A percentile compares a stretch with the other conserved stretches of the same genome.
Conservation (phyloP, 495 filamentous ascomycete genomes). For the Lindgomyces ingoldianus region DNA sequence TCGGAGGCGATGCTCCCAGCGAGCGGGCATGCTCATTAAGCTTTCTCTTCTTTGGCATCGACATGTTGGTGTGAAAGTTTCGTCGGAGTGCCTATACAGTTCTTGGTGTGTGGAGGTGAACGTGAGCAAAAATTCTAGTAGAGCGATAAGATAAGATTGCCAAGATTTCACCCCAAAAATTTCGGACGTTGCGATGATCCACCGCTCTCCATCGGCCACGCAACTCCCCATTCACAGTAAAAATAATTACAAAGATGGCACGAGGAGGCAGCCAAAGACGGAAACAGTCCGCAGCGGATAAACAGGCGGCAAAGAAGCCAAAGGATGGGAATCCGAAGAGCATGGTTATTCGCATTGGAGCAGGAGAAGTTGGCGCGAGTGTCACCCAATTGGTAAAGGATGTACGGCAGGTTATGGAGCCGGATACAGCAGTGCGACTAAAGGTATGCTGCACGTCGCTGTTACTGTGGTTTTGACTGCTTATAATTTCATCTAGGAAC, state of each 20-base stretch:
- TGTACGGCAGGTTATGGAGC: conserved; percentile 92
- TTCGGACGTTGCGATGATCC: background rate
- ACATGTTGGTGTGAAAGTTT: no score
- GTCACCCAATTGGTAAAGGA: conserved; percentile 90
- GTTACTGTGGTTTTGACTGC: background rate
- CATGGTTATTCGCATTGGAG: conserved; percentile 98
- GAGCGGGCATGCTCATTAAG: conserved; percentile 14
- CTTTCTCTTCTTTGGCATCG: conserved; percentile 30
- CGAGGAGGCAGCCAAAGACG: conserved; percentile 17
- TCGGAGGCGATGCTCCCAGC: background rate
- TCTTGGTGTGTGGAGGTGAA: no score
- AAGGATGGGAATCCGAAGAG: conserved; percentile 72
- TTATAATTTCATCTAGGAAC: conserved; percentile 57
- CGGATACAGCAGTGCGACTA: conserved; percentile 82
- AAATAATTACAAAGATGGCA: conserved; percentile 13
- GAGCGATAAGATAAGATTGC: conserved; percentile 27
- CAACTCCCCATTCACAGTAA: no score
- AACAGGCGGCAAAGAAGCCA: conserved; percentile 12
- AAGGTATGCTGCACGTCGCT: conserved; percentile 48
- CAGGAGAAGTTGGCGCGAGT: conserved; percentile 87
- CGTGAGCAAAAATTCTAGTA: conserved; percentile 23
- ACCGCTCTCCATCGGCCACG: no score
- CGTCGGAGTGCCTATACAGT: no score
- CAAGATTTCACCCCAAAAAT: conserved; percentile 31
- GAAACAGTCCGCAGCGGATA: conserved; percentile 31